Evolutionary conservation across 352 stramenopile species (phyloP).

Genomic region (Stramenopiles sp.): DNA sequence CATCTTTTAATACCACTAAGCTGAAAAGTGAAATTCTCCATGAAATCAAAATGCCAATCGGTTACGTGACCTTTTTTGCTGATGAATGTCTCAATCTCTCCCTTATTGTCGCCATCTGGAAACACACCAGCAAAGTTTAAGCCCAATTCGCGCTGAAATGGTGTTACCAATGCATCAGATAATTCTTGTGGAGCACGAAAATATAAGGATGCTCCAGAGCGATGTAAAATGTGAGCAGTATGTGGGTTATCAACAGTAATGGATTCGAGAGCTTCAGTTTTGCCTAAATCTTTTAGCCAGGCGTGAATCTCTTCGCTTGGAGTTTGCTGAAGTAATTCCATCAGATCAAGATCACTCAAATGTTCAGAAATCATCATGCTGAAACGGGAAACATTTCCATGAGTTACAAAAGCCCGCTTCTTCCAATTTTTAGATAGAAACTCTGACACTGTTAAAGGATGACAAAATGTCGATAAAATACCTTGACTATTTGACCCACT

Average conservation of each 20-base stretch:
- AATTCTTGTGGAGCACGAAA: constrained; percentile 7
- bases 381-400: too few species aligned
- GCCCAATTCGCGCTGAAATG: neutral
- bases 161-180: neutral
- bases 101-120: constrained; percentile 12
- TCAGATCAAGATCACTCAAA: too few species aligned
- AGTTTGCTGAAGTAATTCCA: too few species aligned
- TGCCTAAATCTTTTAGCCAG: too few species aligned
- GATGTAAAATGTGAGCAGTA: constrained; percentile 1
- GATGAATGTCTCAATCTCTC: constrained; percentile 37
- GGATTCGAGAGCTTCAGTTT: too few species aligned
- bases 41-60: constrained; percentile 36
- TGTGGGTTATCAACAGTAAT: constrained; percentile 4
- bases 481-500: too few species aligned
- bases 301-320: too few species aligned
- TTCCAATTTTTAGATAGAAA: too few species aligned
- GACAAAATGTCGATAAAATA: too few species aligned
- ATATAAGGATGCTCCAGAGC: neutral
- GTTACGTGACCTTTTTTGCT: constrained; percentile 19
- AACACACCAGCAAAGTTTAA: constrained; percentile 3
- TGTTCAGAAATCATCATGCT: too few species aligned
- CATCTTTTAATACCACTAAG: constrained; percentile 27
- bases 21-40: constrained; percentile 45
- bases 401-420: too few species aligned
- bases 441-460: too few species aligned